Conservation (phyloP, 2,329 filamentous ascomycete genomes). For the Calonectria leucothoes region DNA sequence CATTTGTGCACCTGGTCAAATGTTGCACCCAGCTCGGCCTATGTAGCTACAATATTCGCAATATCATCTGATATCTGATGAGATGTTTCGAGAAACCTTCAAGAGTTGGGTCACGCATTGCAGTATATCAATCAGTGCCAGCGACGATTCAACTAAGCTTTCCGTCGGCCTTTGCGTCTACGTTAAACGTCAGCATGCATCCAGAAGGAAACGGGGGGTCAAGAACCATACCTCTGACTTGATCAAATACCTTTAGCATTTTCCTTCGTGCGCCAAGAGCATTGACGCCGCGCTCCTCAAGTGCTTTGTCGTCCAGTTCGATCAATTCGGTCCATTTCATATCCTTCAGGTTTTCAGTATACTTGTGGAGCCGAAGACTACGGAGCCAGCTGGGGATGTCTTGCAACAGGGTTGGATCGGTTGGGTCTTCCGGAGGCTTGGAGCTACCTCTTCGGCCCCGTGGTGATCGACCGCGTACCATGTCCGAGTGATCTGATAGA, state of each 20-base stretch:
- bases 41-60: slow-evolving; percentile 15
- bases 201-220: background rate
- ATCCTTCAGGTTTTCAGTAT: slow-evolving; percentile 97
- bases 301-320: slow-evolving; percentile 89
- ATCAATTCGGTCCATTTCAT: slow-evolving; percentile 96
- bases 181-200: slow-evolving; percentile 31
- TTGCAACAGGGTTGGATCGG: slow-evolving; percentile 87
- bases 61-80: slow-evolving; percentile 13
- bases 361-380: slow-evolving; percentile 96
- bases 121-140: slow-evolving; percentile 15
- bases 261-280: slow-evolving; percentile 94
- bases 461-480: slow-evolving; percentile 89
- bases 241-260: slow-evolving; percentile 99
- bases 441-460: slow-evolving; percentile 93
- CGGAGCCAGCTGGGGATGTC: slow-evolving; percentile 97
- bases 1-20: slow-evolving; percentile 5
- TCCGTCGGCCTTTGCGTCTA: slow-evolving; percentile 79
- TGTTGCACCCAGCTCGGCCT: slow-evolving; percentile 9
- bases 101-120: slow-evolving; percentile 22
- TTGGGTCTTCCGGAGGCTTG: slow-evolving; percentile 97
- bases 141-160: slow-evolving; percentile 64
- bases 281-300: slow-evolving; percentile 94
- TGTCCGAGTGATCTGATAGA: slow-evolving; percentile 92
- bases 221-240: slow-evolving; percentile 77
- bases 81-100: slow-evolving; percentile 16